Conservation (phyloP, 257 asterid species). For the Misopates orontium region DNA sequence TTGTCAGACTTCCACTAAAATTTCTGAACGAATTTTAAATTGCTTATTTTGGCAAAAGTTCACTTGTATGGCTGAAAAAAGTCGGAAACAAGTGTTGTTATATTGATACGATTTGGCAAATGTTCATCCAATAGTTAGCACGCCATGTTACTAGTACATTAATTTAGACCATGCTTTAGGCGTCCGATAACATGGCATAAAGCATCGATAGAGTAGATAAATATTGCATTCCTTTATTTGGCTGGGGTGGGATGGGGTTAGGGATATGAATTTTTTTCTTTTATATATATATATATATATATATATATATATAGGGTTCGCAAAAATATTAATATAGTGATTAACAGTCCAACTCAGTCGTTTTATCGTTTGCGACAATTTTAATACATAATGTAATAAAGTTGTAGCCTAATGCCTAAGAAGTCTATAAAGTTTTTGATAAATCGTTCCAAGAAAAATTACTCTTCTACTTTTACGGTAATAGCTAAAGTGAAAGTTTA, state of each 20-base stretch:
- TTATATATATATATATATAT: too few relatives aligned
- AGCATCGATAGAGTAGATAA: not conserved
- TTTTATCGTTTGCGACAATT: too few relatives aligned
- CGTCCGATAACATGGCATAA: constrained; percentile 25
- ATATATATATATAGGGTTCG: too few relatives aligned
- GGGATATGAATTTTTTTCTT: too few relatives aligned
- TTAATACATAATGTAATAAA: too few relatives aligned
- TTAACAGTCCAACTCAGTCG: too few relatives aligned
- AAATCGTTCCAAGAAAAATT: not conserved
- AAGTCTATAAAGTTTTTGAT: not conserved
- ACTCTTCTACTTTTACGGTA: not conserved
- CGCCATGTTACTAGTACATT: constrained; percentile 9
- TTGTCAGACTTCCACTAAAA: constrained; percentile 30
- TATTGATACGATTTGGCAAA: constrained; percentile 14
- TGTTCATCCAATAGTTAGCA: constrained; percentile 18
- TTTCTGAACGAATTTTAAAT: constrained; percentile 13
- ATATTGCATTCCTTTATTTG: not conserved
- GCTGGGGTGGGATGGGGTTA: too few relatives aligned
- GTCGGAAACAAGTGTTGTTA: not conserved
- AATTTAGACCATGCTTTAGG: constrained; percentile 22
- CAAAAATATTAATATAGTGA: too few relatives aligned
- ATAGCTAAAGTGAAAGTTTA: too few relatives aligned
- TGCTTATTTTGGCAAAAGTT: not conserved
- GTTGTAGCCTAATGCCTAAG: too few relatives aligned
- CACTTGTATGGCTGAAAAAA: constrained; percentile 18